Percentiles rank a stretch among this genome's conserved stretches.
Conservation (phyloP, 768 basidiomycete species). For the Hemileccinum impolitum region DNA sequence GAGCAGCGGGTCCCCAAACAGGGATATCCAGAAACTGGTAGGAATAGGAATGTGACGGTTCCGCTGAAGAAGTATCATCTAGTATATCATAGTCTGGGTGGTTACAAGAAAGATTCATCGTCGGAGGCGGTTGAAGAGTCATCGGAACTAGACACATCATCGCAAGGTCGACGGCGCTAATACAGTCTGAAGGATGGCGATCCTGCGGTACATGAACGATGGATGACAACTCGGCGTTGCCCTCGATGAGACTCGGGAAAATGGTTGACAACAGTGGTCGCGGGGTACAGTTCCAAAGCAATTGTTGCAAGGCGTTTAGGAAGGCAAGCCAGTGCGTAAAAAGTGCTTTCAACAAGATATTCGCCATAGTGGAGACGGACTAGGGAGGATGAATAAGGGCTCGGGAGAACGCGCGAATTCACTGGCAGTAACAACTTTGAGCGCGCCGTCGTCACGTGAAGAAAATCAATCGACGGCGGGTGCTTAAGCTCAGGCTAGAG, state of each 20-base stretch:
- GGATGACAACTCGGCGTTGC: background rate
- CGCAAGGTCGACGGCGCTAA: background rate
- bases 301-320: slow-evolving; percentile 8
- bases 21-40: background rate
- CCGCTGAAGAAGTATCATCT: background rate
- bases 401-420: too few relatives aligned
- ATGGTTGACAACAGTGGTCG: slow-evolving; percentile 10
- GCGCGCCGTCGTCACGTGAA: slow-evolving; percentile 20
- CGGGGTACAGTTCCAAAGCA: slow-evolving; percentile 8
- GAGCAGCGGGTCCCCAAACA: background rate
- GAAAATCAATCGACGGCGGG: too few relatives aligned
- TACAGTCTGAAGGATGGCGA: background rate
- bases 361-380: background rate
- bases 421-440: too few relatives aligned
- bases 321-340: slow-evolving; percentile 15
- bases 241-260: slow-evolving; percentile 7
- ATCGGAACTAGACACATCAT: slow-evolving; percentile 7
- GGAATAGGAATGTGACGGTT: background rate
- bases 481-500: too few relatives aligned
- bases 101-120: slow-evolving; percentile 4
- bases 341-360: slow-evolving; percentile 5
- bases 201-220: background rate
- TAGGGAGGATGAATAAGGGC: too few relatives aligned
- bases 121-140: background rate
- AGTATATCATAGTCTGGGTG: background rate